phyloP scores from a whole-genome alignment of 1,284 basidiomycete species.

The Tilletia caries region DNA sequence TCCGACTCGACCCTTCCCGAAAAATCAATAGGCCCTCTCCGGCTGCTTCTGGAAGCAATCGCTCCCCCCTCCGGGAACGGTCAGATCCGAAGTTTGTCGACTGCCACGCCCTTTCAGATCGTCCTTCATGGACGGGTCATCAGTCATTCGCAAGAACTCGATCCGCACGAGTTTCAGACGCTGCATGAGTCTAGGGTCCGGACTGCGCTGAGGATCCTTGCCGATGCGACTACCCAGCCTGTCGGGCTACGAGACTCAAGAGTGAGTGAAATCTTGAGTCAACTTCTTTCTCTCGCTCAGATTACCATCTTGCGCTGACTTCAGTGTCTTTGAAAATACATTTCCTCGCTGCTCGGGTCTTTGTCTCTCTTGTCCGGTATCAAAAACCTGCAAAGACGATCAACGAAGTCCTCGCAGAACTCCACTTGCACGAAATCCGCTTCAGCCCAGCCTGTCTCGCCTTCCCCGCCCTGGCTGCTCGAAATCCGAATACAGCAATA shows the following conservation, averaged over 20 bases:
- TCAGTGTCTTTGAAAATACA: too few species aligned
- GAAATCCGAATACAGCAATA: not conserved
- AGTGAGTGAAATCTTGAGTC: not conserved
- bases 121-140: not conserved
- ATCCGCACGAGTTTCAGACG: not conserved
- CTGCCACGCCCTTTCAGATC: not conserved
- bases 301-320: too few species aligned
- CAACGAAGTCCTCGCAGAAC: not conserved
- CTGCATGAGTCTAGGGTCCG: not conserved
- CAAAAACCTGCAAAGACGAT: too few species aligned
- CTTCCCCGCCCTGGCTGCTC: not conserved
- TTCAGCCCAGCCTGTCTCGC: constrained; percentile 1
- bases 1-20: not conserved
- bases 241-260: not conserved
- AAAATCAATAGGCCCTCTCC: not conserved
- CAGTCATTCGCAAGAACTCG: not conserved
- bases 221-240: not conserved
- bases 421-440: not conserved
- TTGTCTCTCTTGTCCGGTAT: too few species aligned
- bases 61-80: not conserved
- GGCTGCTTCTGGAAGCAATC: not conserved
- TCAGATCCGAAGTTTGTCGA: not conserved
- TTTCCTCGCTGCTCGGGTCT: too few species aligned
- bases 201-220: not conserved
- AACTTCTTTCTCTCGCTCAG: too few species aligned